Percentiles rank a stretch among this genome's conserved stretches.
Conservation (phyloP, 2,329 filamentous ascomycete genomes). For the Bipolaris bicolor region DNA sequence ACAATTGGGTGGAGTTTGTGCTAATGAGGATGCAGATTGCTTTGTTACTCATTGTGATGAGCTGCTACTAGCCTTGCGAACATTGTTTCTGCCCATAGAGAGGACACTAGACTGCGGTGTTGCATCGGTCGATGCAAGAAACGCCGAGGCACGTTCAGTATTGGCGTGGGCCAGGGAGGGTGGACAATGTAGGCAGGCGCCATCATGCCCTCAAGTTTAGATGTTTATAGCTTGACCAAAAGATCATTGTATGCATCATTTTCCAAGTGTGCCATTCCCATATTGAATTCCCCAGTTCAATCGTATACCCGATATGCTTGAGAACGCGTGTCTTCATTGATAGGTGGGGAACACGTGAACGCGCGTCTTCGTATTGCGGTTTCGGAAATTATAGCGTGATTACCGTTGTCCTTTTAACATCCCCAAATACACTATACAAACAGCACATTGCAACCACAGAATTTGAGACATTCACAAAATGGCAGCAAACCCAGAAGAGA, state of each 20-base stretch:
- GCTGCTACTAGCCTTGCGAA: not conserved
- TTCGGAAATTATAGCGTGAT: constrained; percentile 20
- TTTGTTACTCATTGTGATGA: not conserved
- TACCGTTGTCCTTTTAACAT: constrained; percentile 14
- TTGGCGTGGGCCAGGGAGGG: not conserved
- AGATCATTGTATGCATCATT: not conserved
- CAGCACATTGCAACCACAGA: constrained; percentile 2
- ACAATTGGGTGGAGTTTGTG: constrained; percentile 4
- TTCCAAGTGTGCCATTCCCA: not conserved
- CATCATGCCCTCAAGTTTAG: not conserved
- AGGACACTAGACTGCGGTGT: not conserved
- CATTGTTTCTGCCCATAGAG: not conserved
- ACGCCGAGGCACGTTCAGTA: not conserved
- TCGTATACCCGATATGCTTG: not conserved
- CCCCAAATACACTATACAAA: constrained; percentile 7
- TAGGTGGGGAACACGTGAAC: constrained; percentile 17
- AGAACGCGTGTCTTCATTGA: not conserved
- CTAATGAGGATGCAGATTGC: constrained; percentile 10
- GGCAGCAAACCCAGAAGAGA: constrained; percentile 27
- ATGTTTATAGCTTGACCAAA: not conserved
- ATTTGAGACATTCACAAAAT: constrained; percentile 14
- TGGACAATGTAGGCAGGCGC: not conserved
- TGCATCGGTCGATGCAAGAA: not conserved
- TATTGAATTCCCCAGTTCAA: not conserved
- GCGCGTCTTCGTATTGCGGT: constrained; percentile 15